Evolutionary conservation across 2,329 filamentous ascomycete species (phyloP).

Genomic region (Penicillium glabrum): DNA sequence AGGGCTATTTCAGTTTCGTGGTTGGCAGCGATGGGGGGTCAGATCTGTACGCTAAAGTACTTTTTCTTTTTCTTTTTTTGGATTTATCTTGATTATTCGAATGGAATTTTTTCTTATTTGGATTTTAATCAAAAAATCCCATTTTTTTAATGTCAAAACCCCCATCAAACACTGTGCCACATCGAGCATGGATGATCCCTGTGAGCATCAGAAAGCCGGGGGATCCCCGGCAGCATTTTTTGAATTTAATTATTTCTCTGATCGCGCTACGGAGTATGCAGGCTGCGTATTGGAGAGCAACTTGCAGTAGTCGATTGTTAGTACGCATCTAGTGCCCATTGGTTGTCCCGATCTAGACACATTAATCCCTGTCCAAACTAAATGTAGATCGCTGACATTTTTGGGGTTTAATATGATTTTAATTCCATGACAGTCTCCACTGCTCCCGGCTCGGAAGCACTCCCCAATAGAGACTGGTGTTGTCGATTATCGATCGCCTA

Average conservation of each 20-base stretch:
- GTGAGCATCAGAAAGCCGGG: conserved; percentile 15
- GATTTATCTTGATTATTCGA: not conserved
- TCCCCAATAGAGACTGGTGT: conserved; percentile 10
- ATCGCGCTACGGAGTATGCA: conserved; percentile 16
- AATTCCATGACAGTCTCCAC: not conserved
- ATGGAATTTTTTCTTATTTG: not conserved
- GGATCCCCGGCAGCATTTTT: conserved; percentile 13
- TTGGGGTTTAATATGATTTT: not conserved
- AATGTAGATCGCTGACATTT: conserved; percentile 4
- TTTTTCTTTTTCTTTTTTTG: not conserved
- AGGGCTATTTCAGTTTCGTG: conserved; percentile 18
- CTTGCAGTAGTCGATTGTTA: conserved; percentile 16
- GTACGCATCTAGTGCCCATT: not conserved
- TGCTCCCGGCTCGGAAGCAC: conserved; percentile 5
- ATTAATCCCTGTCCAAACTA: conserved; percentile 15
- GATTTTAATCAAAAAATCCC: not conserved
- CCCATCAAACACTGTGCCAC: conserved; percentile 7
- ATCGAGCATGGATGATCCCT: conserved; percentile 22
- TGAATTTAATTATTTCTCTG: not conserved
- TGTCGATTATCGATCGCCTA: conserved; percentile 21
- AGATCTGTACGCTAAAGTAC: conserved; percentile 1
- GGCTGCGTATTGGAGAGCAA: conserved; percentile 12
- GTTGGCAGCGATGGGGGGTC: conserved; percentile 10
- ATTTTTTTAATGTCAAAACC: not conserved
- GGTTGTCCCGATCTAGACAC: not conserved